A percentile compares a stretch with the other conserved stretches of the same genome.
Conservation (phyloP, 2,329 filamentous ascomycete genomes). For the Ophiostoma triangulosporum region DNA sequence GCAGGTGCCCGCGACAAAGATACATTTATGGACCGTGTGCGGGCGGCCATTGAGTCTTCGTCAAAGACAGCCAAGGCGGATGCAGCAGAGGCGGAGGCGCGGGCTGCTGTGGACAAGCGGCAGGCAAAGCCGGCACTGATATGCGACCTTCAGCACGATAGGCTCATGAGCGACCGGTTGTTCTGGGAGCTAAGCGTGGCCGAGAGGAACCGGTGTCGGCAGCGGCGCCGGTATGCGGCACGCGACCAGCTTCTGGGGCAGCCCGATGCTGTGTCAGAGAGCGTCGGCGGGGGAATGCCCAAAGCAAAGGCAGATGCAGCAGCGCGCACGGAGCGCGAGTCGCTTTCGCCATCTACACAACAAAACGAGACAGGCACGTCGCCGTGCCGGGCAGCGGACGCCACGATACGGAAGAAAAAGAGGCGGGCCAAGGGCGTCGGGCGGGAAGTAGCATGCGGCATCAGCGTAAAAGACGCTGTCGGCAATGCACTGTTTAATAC, state of each 20-base stretch:
- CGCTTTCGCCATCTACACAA: too few species aligned
- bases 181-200: not conserved
- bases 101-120: not conserved
- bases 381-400: not conserved
- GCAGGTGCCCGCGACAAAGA: not conserved
- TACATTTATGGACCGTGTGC: not conserved
- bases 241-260: not conserved
- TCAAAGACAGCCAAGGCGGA: not conserved
- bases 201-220: not conserved
- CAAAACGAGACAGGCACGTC: not conserved
- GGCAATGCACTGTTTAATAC: not conserved
- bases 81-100: not conserved
- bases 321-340: too few species aligned
- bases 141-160: slow-evolving; percentile 4
- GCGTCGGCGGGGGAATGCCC: not conserved
- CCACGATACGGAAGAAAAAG: not conserved
- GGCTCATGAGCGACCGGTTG: slow-evolving; percentile 4
- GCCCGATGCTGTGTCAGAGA: not conserved
- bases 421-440: not conserved
- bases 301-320: not conserved
- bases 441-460: not conserved
- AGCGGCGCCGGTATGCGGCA: not conserved
- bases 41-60: not conserved
- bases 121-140: not conserved
- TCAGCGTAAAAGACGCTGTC: not conserved